Base-by-base conservation (phyloP, 1,284 basidiomycete species). In the Rhodotorula sp. region DNA sequence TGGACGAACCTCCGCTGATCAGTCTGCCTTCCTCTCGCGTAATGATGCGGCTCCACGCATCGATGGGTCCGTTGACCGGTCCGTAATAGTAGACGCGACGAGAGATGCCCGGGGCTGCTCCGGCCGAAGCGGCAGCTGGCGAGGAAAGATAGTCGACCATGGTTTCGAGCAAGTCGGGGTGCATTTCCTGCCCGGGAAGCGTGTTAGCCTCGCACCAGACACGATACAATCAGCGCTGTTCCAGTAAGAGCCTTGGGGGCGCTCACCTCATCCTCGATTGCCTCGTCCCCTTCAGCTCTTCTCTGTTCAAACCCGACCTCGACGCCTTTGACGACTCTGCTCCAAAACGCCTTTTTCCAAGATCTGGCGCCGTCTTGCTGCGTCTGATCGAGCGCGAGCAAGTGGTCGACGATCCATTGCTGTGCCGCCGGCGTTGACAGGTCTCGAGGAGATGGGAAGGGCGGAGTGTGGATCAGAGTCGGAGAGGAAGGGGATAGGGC, bases 271-370 rank as follows among this genome's bases (percentile, higher is more conserved):
- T 76, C 74, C 8, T 68, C 67, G 19, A 74, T 66, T 3, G 55
- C 56, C 14, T 38, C 52, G 19, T 68, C 67, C 1, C 60, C 67
- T 8, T 7, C 23, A 10, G 18, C 45, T 21, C 45, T 62, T 21
- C 71, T 43, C 58, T 67, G 49, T n/a, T 50, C 60, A 19, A 70
- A 72, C 15, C 74, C 74, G 2, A 60, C 50, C 31, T 76, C 72
- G 45, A 76, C 64, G 5, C 55, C 64, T 19, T 59, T 66, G 48
- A 70, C 68, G 3, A 74, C 56, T n/a, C 74, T 34, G 26, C 58
- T 49, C 72, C 74, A 76, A 23, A 76, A 76, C 16, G n/a, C 64
- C n/a, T 49, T 68, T 49, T 58, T 67, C 74, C 74, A 76, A 1
- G 19, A 23, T n/a, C 10, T 31, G 7, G 50, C 67, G 12, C 66